phyloP scores from a whole-genome alignment of 2,329 filamentous ascomycete species.

The Cladosporium sp. region DNA sequence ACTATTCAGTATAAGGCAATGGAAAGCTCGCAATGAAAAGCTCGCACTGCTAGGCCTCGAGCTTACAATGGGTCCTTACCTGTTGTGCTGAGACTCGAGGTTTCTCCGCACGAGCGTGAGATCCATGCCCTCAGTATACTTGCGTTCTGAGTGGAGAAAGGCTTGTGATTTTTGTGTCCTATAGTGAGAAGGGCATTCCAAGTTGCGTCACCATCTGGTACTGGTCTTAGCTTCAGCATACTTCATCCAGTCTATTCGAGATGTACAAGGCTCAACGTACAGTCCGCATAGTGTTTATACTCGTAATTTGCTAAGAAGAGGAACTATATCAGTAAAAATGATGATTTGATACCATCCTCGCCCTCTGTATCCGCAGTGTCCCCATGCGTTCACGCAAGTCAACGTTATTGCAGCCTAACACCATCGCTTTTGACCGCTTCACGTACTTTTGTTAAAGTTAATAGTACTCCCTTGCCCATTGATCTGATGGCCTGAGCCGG shows the following conservation, averaged over 20 bases:
- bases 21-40: background rate
- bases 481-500: no score
- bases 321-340: no score
- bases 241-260: background rate
- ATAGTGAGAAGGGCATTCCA: background rate
- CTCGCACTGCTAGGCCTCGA: background rate
- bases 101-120: background rate
- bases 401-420: no score
- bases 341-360: no score
- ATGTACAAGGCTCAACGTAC: no score
- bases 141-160: background rate
- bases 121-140: background rate
- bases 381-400: no score
- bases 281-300: no score
- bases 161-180: background rate
- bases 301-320: no score
- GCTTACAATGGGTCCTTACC: background rate
- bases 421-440: no score
- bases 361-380: no score
- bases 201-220: background rate
- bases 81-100: background rate
- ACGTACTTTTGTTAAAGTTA: no score
- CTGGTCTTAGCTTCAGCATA: background rate
- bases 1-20: background rate
- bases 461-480: no score